Percentiles rank a stretch among this genome's conserved stretches.
Evolutionary conservation across 441 rosid species (phyloP).

Genomic region (Rhodomyrtus psidioides): DNA sequence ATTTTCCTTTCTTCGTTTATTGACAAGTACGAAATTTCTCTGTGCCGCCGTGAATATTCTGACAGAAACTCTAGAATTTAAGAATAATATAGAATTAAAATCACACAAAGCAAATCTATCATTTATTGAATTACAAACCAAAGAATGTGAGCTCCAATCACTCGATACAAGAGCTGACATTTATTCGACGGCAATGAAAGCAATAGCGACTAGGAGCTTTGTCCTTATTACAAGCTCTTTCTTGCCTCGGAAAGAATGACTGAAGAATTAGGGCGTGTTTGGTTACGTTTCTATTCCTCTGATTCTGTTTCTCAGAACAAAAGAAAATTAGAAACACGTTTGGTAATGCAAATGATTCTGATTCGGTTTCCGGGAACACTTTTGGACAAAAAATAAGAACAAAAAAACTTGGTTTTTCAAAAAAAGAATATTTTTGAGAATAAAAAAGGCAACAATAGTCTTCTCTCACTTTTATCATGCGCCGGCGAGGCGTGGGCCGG

Average conservation of each 20-base stretch:
- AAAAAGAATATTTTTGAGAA: too few species aligned
- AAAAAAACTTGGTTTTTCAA: too few species aligned
- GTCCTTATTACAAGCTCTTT: neutral
- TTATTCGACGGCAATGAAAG: neutral
- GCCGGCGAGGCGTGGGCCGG: too few species aligned
- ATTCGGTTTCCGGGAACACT: too few species aligned
- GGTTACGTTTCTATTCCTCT: too few species aligned
- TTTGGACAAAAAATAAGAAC: too few species aligned
- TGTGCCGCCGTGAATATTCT: neutral
- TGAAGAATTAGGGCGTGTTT: neutral
- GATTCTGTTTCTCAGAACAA: too few species aligned
- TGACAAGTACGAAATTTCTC: neutral
- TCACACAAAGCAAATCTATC: neutral
- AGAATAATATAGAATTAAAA: neutral
- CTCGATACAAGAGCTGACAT: neutral
- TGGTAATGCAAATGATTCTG: too few species aligned
- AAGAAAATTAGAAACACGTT: too few species aligned
- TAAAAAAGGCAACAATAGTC: too few species aligned
- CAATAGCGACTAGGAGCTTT: neutral
- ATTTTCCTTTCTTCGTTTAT: neutral
- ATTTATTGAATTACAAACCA: neutral
- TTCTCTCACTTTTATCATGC: too few species aligned
- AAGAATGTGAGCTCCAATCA: neutral
- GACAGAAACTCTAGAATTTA: neutral
- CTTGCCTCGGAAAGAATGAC: neutral